Evolutionary conservation across 352 stramenopile species (phyloP), one percentile per base, ranked within the genome.

Genomic region (Phytophthora ohioensis): DNA sequence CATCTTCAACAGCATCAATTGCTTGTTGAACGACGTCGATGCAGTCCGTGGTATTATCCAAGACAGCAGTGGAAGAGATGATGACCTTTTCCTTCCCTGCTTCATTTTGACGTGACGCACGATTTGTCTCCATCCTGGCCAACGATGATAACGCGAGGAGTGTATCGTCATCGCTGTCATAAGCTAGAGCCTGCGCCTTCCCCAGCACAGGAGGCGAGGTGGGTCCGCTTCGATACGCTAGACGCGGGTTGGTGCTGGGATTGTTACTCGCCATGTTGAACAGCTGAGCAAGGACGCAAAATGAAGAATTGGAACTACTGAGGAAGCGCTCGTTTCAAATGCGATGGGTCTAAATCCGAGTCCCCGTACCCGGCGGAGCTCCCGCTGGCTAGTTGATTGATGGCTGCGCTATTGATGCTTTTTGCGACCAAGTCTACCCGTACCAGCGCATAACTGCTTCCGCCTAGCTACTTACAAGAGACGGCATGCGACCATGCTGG

Each of bases 221-320:
- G 34, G 36, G 54, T 49, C 48, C 45, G 43, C 49, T 55, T 63
- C 56, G 41, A 27, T 39, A 64, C 15, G 42, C 38, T 35, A 61
- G n/a, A 27, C 53, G 27, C 6, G 38, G 41, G 41, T 54, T 21
- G 46, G 30, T 54, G 57, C 43, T 64, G 35, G 57, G 46, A 64
- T 73, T 76, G 67, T 76, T 79, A 70, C 62, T 73, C 57, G 71
- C 67, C 71, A 79, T 79, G 66, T 13, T 51, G 60, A 63, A 64
- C 30, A 6, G 45, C 35, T 52, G 38, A 75, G 70, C 42, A 73
- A 75, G 67, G 41, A 27, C 56, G 62, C 39, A 43, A 73, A 75
- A 73, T 76, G 67, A 70, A 61, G 15, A 55, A 56, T 51, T 61
- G 48, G 45, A 13, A 30, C 12, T 34, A 39, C 35, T 11, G 30